A percentile compares a stretch with the other conserved stretches of the same genome.
phyloP scores from a whole-genome alignment of 768 basidiomycete species.

The Postia placenta region DNA sequence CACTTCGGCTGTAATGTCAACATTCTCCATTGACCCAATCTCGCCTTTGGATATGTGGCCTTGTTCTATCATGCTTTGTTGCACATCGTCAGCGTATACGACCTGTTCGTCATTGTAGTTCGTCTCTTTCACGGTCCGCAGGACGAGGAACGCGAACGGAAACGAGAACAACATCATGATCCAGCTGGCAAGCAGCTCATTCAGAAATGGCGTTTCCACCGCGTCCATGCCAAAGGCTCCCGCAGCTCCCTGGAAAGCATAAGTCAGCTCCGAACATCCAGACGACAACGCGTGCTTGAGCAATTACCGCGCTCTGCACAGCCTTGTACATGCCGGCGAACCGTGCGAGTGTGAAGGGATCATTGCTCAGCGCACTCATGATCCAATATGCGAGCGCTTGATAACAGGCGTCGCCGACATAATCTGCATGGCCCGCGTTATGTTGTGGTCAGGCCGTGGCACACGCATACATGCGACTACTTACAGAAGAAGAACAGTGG shows the following conservation, averaged over 20 bases:
- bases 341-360: slow-evolving; percentile 38
- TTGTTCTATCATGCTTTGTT: slow-evolving; percentile 10
- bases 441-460: background rate
- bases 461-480: background rate
- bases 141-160: slow-evolving; percentile 28
- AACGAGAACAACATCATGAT: slow-evolving; percentile 28
- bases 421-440: slow-evolving; percentile 23
- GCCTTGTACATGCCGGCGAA: slow-evolving; percentile 41
- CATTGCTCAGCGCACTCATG: slow-evolving; percentile 37
- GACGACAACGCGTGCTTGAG: too few relatives aligned
- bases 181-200: slow-evolving; percentile 34
- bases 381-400: slow-evolving; percentile 34
- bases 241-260: slow-evolving; percentile 23
- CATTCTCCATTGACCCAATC: slow-evolving; percentile 17
- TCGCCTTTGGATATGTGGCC: slow-evolving; percentile 7
- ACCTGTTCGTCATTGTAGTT: slow-evolving; percentile 29
- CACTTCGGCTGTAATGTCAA: slow-evolving; percentile 4
- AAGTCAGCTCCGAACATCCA: too few relatives aligned
- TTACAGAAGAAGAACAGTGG: slow-evolving; percentile 35
- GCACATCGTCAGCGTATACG: slow-evolving; percentile 22
- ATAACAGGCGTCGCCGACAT: slow-evolving; percentile 32
- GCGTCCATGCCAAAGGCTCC: slow-evolving; percentile 42
- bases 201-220: slow-evolving; percentile 35
- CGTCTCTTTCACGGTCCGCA: slow-evolving; percentile 31
- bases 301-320: slow-evolving; percentile 20